Conservation (phyloP, 2,329 filamentous ascomycete genomes). For the Alternaria ethzedia region DNA sequence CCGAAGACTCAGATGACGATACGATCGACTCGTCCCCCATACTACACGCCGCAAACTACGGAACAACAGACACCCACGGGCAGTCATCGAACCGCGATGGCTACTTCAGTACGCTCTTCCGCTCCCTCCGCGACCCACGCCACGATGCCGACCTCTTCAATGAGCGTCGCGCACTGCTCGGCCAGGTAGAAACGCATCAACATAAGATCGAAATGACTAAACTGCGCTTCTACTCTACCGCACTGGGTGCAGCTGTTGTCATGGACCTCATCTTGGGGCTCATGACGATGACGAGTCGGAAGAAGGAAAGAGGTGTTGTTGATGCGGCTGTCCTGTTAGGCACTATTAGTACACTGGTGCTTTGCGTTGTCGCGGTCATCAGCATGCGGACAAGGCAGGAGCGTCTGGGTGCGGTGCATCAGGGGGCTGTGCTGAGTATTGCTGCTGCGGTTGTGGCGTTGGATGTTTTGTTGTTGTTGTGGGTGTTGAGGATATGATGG, state of each 20-base stretch:
- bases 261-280: conserved; percentile 70
- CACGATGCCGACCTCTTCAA: conserved; percentile 53
- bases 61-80: conserved; percentile 31
- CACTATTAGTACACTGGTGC: conserved; percentile 67
- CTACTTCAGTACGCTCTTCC: conserved; percentile 44
- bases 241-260: conserved; percentile 64
- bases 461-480: conserved; percentile 40
- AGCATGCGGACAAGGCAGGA: conserved; percentile 42
- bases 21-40: conserved; percentile 50
- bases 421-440: conserved; percentile 34
- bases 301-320: conserved; percentile 72
- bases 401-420: conserved; percentile 40
- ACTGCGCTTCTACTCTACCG: conserved; percentile 54
- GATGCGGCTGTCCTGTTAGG: conserved; percentile 75
- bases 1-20: conserved; percentile 58
- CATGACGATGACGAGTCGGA: conserved; percentile 71
- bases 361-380: conserved; percentile 37
- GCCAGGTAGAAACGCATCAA: conserved; percentile 37
- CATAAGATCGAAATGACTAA: conserved; percentile 46
- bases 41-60: conserved; percentile 57
- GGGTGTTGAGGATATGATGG: conserved; percentile 31
- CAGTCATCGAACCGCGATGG: conserved; percentile 17
- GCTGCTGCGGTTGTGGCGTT: conserved; percentile 33
- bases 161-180: conserved; percentile 57
- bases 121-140: conserved; percentile 29